Conservation (phyloP, 176 grass and related monocot genomes). For the Lolium multiflorum region DNA sequence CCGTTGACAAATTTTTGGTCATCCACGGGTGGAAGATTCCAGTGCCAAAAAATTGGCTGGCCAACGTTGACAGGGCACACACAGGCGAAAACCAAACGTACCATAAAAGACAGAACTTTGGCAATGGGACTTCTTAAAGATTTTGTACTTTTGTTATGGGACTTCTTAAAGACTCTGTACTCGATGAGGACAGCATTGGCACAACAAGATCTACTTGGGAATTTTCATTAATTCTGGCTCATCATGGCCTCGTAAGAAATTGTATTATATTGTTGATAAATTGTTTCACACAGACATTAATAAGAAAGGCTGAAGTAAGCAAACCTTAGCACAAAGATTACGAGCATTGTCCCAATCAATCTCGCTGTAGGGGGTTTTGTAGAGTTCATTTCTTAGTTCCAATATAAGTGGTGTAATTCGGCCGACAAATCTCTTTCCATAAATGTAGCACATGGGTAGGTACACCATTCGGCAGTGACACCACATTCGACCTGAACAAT, state of each 20-base stretch:
- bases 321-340: slow-evolving; percentile 96
- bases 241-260: not conserved
- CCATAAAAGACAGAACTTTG: not conserved
- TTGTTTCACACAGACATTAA: not conserved
- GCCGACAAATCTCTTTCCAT: slow-evolving; percentile 90
- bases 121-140: slow-evolving; percentile 19
- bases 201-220: not conserved
- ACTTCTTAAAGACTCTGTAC: slow-evolving; percentile 9
- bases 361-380: slow-evolving; percentile 52
- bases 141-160: not conserved
- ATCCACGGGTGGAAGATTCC: no score
- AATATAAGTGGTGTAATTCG: slow-evolving; percentile 63
- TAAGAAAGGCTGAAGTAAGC: slow-evolving; percentile 32
- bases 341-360: slow-evolving; percentile 94
- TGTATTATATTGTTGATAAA: not conserved
- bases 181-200: not conserved
- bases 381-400: slow-evolving; percentile 86
- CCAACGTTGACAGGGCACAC: no score
- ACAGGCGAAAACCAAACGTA: no score
- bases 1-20: no score
- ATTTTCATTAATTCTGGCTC: not conserved
- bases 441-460: slow-evolving; percentile 96
- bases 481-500: slow-evolving; percentile 80
- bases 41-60: no score
- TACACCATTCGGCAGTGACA: slow-evolving; percentile 97